A percentile compares a stretch with the other conserved stretches of the same genome.
These are phyloP conservation scores for Filobasidium wieringae DNA, from an alignment of 768 basidiomycete species.

Conservation along the genomic window DNA sequence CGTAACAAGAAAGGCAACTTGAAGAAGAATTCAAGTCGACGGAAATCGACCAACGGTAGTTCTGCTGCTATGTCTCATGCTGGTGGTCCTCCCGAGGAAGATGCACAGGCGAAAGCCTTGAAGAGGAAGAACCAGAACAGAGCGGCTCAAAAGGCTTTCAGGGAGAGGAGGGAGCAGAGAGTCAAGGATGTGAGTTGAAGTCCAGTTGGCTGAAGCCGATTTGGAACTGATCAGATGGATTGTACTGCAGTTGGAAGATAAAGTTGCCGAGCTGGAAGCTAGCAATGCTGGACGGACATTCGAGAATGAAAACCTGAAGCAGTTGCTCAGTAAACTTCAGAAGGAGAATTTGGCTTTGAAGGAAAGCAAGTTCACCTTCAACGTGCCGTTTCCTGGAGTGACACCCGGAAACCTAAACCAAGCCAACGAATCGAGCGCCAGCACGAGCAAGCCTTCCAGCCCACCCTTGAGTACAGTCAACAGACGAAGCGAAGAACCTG, in stretches of 20 bases:
- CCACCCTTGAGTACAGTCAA: background rate
- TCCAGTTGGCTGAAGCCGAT: background rate
- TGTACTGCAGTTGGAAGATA: conserved; percentile 64
- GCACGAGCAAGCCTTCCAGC: background rate
- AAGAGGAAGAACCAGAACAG: conserved; percentile 97
- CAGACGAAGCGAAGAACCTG: background rate
- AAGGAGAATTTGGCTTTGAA: conserved; percentile 75
- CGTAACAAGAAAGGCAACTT: background rate
- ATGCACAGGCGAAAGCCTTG: conserved; percentile 5
- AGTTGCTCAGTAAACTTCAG: conserved; percentile 70
- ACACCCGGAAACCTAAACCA: background rate
- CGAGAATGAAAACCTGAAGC: conserved; percentile 82
- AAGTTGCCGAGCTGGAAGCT: conserved; percentile 72
- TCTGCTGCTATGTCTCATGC: background rate
- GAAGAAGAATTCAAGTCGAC: background rate
- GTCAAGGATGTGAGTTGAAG: conserved; percentile 71
- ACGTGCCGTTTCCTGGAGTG: conserved; percentile 48
- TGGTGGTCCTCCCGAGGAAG: conserved; percentile 6
- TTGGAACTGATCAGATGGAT: background rate
- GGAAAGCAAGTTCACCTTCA: conserved; percentile 70
- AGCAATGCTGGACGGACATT: conserved; percentile 59
- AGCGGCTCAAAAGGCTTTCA: conserved; percentile 91
- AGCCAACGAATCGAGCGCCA: background rate
- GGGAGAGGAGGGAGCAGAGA: conserved; percentile 93
- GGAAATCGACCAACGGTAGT: background rate